Conservation (phyloP, 169 alveolate species). For the Babesia bovis region DNA sequence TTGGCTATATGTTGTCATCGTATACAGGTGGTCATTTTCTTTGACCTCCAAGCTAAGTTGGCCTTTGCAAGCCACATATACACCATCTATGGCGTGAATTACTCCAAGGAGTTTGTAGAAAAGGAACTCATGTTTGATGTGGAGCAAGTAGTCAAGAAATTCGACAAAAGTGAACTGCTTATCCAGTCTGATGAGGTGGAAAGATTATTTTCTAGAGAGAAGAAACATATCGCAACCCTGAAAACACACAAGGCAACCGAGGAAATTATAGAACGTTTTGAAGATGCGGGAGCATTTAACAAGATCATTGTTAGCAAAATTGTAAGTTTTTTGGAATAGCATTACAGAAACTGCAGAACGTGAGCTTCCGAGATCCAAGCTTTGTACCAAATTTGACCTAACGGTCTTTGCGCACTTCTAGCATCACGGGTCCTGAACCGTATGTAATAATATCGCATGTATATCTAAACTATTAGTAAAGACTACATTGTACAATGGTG, state of each 20-base stretch:
- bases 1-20: not conserved
- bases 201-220: conserved; percentile 1
- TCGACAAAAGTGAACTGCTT: conserved; percentile 50
- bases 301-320: conserved; percentile 69
- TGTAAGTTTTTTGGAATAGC: conserved; percentile 9
- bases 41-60: conserved; percentile 62
- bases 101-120: conserved; percentile 64
- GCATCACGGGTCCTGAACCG: conserved; percentile 69
- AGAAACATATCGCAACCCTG: conserved; percentile 24
- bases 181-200: conserved; percentile 28
- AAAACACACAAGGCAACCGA: conserved; percentile 45
- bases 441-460: too few species aligned
- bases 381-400: conserved; percentile 5
- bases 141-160: conserved; percentile 70
- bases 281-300: conserved; percentile 73
- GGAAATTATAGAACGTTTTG: conserved; percentile 70
- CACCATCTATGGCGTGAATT: conserved; percentile 70
- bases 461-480: too few species aligned
- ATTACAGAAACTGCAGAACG: conserved; percentile 19
- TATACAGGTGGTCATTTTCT: conserved; percentile 44
- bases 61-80: conserved; percentile 73
- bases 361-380: conserved; percentile 59
- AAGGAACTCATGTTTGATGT: conserved; percentile 72
- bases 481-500: too few species aligned
- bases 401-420: conserved; percentile 63